phyloP scores from a whole-genome alignment of 495 filamentous ascomycete species.

The Penicillium salamii region DNA sequence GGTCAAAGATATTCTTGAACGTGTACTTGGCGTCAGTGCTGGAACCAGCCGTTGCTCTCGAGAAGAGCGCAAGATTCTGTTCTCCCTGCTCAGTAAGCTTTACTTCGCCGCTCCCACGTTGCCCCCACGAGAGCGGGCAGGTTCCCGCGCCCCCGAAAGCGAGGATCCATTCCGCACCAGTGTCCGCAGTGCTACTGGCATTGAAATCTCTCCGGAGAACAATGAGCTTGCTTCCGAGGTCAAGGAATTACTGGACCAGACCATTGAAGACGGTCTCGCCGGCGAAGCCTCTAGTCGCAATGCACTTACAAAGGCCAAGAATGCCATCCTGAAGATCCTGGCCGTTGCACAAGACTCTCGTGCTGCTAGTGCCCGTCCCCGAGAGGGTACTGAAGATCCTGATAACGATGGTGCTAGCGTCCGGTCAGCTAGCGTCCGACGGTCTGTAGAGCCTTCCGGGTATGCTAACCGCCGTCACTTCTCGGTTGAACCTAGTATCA shows the following conservation, averaged over 20 bases:
- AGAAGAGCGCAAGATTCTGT: slow-evolving; percentile 82
- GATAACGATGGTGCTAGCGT: slow-evolving; percentile 35
- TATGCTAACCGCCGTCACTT: slow-evolving; percentile 26
- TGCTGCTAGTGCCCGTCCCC: slow-evolving; percentile 28
- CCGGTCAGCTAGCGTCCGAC: slow-evolving; percentile 37
- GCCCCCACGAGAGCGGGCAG: slow-evolving; percentile 25
- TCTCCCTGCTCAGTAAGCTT: slow-evolving; percentile 77
- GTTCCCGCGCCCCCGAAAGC: slow-evolving; percentile 40
- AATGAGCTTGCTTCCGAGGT: slow-evolving; percentile 38
- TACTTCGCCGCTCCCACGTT: slow-evolving; percentile 60
- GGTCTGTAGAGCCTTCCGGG: slow-evolving; percentile 37
- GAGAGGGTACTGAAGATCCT: slow-evolving; percentile 39
- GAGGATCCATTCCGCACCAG: slow-evolving; percentile 42
- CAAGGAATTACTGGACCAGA: slow-evolving; percentile 55
- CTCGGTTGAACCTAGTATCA: slow-evolving; percentile 45
- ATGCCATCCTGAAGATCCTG: slow-evolving; percentile 49
- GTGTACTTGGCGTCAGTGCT: slow-evolving; percentile 30
- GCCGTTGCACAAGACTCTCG: slow-evolving; percentile 37
- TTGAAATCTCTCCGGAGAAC: slow-evolving; percentile 36
- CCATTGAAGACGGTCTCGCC: slow-evolving; percentile 68
- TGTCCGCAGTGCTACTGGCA: slow-evolving; percentile 33
- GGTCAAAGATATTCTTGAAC: slow-evolving; percentile 35
- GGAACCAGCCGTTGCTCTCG: slow-evolving; percentile 48
- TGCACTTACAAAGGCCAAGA: slow-evolving; percentile 75
- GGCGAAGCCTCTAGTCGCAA: slow-evolving; percentile 70